phyloP scores from a whole-genome alignment of 2,329 filamentous ascomycete species.

The Dactylella cylindrospora region DNA sequence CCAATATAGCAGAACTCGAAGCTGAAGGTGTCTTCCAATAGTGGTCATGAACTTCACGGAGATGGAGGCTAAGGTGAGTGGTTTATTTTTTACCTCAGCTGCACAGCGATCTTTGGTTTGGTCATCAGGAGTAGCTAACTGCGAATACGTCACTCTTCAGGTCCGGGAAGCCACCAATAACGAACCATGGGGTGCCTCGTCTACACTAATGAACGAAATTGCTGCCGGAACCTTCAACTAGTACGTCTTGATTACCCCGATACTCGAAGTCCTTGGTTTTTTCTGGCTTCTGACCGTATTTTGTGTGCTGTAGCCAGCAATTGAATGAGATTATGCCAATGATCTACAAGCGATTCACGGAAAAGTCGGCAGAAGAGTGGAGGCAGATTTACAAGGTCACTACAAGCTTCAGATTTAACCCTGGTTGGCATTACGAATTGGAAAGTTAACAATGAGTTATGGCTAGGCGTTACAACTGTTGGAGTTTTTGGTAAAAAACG shows the following conservation, averaged over 20 bases:
- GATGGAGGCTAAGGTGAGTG: conserved; percentile 71
- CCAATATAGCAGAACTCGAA: conserved; percentile 45
- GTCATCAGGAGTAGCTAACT: neutral
- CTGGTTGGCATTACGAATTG: no score
- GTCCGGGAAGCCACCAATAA: conserved; percentile 98
- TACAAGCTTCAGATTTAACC: neutral
- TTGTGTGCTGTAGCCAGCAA: conserved; percentile 66
- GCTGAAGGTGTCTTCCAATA: conserved; percentile 52
- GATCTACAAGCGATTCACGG: conserved; percentile 98
- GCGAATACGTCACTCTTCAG: conserved; percentile 54
- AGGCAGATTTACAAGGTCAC: conserved; percentile 94
- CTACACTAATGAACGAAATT: conserved; percentile 93
- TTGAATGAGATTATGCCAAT: conserved; percentile 99
- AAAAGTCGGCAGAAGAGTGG: conserved; percentile 98
- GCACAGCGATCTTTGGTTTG: neutral
- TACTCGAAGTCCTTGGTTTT: conserved; percentile 5
- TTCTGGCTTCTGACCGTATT: conserved; percentile 3
- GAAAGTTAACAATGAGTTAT: conserved; percentile 1
- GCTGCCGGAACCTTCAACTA: conserved; percentile 98
- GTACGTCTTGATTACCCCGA: conserved; percentile 59
- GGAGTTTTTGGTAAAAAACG: conserved; percentile 96
- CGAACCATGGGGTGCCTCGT: conserved; percentile 89
- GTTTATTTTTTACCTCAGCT: conserved; percentile 20
- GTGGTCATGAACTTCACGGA: conserved; percentile 98
- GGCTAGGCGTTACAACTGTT: conserved; percentile 85